Evolutionary conservation across 306 rosid species (phyloP).

Genomic region (Malus domestica): ASM211411v1 NC_041801.1:6507501-6508000

Average conservation of each 20-base stretch:
- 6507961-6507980: background rate
- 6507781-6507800: background rate
- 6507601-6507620: background rate
- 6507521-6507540: background rate
- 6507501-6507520: background rate
- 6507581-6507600: background rate
- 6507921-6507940: background rate
- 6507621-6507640: background rate
- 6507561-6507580: background rate
- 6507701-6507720: background rate
- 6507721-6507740: background rate
- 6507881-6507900: background rate
- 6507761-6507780: background rate
- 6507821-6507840: background rate
- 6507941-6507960: background rate
- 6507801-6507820: background rate
- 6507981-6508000: background rate
- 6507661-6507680: background rate
- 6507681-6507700: background rate
- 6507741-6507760: background rate
- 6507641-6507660: background rate
- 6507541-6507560: background rate
- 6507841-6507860: background rate
- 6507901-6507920: background rate
- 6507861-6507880: background rate